Evolutionary conservation across 495 filamentous ascomycete genomes (phyloP).

Genomic region (Penicillium longicatenatum): DNA sequence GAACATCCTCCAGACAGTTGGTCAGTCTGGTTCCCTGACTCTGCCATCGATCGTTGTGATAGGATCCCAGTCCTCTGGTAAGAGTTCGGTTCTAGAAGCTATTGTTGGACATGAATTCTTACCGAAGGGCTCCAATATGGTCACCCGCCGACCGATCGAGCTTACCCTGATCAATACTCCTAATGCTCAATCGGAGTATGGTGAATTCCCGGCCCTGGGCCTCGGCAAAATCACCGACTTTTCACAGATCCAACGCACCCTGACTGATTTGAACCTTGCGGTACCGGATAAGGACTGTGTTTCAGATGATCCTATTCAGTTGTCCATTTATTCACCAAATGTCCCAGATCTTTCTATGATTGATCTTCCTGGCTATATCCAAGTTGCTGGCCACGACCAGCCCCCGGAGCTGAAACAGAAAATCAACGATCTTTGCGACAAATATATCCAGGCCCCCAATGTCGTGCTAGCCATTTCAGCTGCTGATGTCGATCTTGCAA

Average conservation of each 20-base stretch:
- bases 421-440: slow-evolving; percentile 95
- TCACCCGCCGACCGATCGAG: slow-evolving; percentile 94
- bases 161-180: slow-evolving; percentile 96
- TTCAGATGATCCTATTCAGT: slow-evolving; percentile 93
- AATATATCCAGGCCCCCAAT: slow-evolving; percentile 95
- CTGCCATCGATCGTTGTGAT: slow-evolving; percentile 98
- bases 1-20: slow-evolving; percentile 84
- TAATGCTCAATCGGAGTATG: slow-evolving; percentile 86
- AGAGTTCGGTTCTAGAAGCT: slow-evolving; percentile 95
- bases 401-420: slow-evolving; percentile 91
- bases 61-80: slow-evolving; percentile 96
- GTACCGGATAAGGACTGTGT: slow-evolving; percentile 90
- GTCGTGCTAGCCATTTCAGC: slow-evolving; percentile 97
- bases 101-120: slow-evolving; percentile 98
- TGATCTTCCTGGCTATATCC: slow-evolving; percentile 96
- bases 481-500: slow-evolving; percentile 94
- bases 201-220: slow-evolving; percentile 92
- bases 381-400: slow-evolving; percentile 88
- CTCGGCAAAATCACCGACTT: slow-evolving; percentile 93
- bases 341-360: slow-evolving; percentile 96
- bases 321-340: slow-evolving; percentile 91
- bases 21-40: slow-evolving; percentile 83
- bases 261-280: slow-evolving; percentile 93
- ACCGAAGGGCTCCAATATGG: slow-evolving; percentile 98
- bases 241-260: slow-evolving; percentile 83